Percentiles rank a stretch among this genome's conserved stretches.
phyloP scores from a whole-genome alignment of 192 early-diverging fungal genomes.

The Blastocladiella britannica region DNA sequence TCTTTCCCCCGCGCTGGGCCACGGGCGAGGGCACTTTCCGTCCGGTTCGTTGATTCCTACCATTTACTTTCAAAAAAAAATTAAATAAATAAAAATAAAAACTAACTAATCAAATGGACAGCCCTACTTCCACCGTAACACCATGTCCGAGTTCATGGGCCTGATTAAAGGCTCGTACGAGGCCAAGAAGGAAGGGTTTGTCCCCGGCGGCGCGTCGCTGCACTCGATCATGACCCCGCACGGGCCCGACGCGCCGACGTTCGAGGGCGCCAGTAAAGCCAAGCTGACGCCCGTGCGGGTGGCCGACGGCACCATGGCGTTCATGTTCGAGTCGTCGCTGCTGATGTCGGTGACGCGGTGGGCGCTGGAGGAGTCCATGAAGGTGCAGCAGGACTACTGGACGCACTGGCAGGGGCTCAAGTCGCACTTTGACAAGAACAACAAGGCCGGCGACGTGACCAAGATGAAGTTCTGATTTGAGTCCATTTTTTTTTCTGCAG shows the following conservation, averaged over 20 bases:
- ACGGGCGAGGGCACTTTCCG: slow-evolving; percentile 74
- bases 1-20: slow-evolving; percentile 87
- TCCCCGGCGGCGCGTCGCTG: slow-evolving; percentile 75
- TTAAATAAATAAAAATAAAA: not conserved
- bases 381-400: slow-evolving; percentile 67
- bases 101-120: slow-evolving; percentile 35
- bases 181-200: slow-evolving; percentile 75
- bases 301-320: slow-evolving; percentile 64
- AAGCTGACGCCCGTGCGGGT: slow-evolving; percentile 57
- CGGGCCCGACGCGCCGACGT: slow-evolving; percentile 68
- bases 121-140: slow-evolving; percentile 94
- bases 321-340: slow-evolving; percentile 85
- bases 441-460: not conserved
- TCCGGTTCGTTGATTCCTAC: not conserved
- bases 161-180: slow-evolving; percentile 81
- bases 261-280: slow-evolving; percentile 44
- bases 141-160: slow-evolving; percentile 97
- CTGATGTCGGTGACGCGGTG: slow-evolving; percentile 60
- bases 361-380: slow-evolving; percentile 50
- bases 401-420: slow-evolving; percentile 58
- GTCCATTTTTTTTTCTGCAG: no score
- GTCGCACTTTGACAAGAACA: slow-evolving; percentile 15
- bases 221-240: slow-evolving; percentile 77
- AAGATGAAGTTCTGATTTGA: not conserved
- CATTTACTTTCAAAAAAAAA: not conserved